These are phyloP conservation scores for Phytophthora colocasiae DNA, from an alignment of 352 stramenopile genomes.

Conservation along the genomic window DNA sequence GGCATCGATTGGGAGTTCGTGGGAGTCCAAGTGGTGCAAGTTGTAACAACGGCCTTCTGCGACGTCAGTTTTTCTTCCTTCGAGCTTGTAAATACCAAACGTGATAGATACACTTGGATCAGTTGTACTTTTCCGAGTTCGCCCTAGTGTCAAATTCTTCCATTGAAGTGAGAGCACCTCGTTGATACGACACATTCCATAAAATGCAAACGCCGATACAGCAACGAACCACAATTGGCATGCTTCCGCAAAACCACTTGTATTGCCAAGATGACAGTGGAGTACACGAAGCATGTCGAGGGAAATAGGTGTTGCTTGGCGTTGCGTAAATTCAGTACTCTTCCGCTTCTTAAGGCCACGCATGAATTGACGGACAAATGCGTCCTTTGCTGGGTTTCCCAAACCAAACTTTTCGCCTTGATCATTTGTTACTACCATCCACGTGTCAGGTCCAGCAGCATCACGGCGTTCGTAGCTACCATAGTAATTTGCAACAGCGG, in stretches of 20 bases:
- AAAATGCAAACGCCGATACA: slow-evolving; percentile 12
- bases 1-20: slow-evolving; percentile 5
- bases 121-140: background rate
- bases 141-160: slow-evolving; percentile 10
- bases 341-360: no score
- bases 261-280: background rate
- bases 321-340: no score
- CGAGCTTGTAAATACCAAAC: slow-evolving; percentile 12
- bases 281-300: no score
- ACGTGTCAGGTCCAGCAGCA: slow-evolving; percentile 13
- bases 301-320: no score
- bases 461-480: background rate
- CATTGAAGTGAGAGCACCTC: slow-evolving; percentile 12
- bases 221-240: slow-evolving; percentile 5
- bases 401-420: slow-evolving; percentile 2
- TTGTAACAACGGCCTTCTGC: slow-evolving; percentile 5
- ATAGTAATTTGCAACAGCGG: slow-evolving; percentile 18
- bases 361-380: no score
- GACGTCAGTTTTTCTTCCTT: slow-evolving; percentile 13
- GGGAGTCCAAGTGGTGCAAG: background rate
- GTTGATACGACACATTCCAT: slow-evolving; percentile 20
- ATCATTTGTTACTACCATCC: slow-evolving; percentile 7
- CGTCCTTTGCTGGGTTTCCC: no score
- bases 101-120: background rate
- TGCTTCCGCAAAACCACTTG: slow-evolving; percentile 6